phyloP scores from a whole-genome alignment of 768 basidiomycete species.

The Scleroderma citrinum region DNA sequence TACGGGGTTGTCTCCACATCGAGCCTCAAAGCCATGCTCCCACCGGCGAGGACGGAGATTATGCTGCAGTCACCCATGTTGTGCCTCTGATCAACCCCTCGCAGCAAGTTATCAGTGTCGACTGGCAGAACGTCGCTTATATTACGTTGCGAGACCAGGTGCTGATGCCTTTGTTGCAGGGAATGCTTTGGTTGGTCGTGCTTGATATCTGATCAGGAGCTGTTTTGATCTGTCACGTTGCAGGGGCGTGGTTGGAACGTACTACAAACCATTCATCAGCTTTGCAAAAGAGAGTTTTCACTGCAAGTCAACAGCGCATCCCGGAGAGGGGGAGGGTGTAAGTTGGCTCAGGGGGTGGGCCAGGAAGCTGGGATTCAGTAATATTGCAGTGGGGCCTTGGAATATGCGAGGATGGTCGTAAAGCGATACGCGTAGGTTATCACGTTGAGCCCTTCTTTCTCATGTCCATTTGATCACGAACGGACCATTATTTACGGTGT shows the following conservation, averaged over 20 bases:
- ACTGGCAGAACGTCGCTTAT: constrained; percentile 58
- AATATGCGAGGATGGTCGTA: constrained; percentile 10
- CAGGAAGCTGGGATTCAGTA: constrained; percentile 25
- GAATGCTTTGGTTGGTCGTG: constrained; percentile 52
- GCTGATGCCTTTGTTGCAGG: constrained; percentile 61
- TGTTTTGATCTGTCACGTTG: constrained; percentile 1
- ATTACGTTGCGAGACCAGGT: constrained; percentile 65
- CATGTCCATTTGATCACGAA: no score
- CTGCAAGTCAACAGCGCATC: constrained; percentile 5
- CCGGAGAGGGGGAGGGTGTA: constrained; percentile 26
- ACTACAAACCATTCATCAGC: constrained; percentile 25
- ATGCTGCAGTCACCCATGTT: constrained; percentile 21
- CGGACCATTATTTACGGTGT: no score
- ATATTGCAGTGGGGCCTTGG: constrained; percentile 22
- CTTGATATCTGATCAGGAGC: neutral
- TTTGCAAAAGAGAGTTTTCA: constrained; percentile 17
- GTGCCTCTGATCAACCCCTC: constrained; percentile 22
- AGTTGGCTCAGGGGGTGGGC: constrained; percentile 26
- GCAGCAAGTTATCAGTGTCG: constrained; percentile 36
- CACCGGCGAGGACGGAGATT: constrained; percentile 16
- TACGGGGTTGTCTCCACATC: constrained; percentile 47
- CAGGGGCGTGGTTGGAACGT: constrained; percentile 28
- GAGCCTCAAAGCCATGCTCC: constrained; percentile 11
- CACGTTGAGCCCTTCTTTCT: neutral
- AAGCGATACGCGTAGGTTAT: neutral